phyloP scores from a whole-genome alignment of 345 rosid species.

The Aquilaria yunnanensis region DNA sequence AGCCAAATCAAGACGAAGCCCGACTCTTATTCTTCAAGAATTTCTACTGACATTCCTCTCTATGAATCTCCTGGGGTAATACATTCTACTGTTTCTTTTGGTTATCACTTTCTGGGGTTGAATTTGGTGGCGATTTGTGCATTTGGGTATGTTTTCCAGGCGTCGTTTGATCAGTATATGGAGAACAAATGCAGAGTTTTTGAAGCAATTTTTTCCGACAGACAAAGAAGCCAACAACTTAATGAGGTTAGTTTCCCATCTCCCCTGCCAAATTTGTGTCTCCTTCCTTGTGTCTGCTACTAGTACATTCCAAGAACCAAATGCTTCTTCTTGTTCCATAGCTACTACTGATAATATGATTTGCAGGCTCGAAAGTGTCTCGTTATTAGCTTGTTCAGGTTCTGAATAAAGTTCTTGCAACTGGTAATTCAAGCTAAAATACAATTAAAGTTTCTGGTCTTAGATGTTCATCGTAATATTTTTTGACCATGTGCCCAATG shows the following conservation, averaged over 20 bases:
- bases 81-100: slow-evolving; percentile 3
- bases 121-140: background rate
- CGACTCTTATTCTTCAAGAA: slow-evolving; percentile 55
- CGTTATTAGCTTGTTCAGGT: background rate
- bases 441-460: background rate
- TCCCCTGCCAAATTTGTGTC: too few species aligned
- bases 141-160: slow-evolving; percentile 32
- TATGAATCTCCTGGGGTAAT: slow-evolving; percentile 78
- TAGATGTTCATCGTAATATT: background rate
- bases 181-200: slow-evolving; percentile 77
- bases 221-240: slow-evolving; percentile 49
- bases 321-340: background rate
- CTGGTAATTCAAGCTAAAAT: background rate
- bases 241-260: slow-evolving; percentile 42
- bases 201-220: slow-evolving; percentile 78
- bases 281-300: background rate
- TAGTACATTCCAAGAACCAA: background rate
- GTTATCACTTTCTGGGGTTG: background rate
- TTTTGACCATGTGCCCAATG: background rate
- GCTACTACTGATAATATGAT: background rate
- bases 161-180: slow-evolving; percentile 75
- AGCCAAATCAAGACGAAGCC: slow-evolving; percentile 34
- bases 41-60: slow-evolving; percentile 73
- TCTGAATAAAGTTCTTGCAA: background rate
- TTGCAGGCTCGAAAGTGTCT: background rate